Conservation (phyloP, 164 flowering plant genomes). For the Sedum album region DNA sequence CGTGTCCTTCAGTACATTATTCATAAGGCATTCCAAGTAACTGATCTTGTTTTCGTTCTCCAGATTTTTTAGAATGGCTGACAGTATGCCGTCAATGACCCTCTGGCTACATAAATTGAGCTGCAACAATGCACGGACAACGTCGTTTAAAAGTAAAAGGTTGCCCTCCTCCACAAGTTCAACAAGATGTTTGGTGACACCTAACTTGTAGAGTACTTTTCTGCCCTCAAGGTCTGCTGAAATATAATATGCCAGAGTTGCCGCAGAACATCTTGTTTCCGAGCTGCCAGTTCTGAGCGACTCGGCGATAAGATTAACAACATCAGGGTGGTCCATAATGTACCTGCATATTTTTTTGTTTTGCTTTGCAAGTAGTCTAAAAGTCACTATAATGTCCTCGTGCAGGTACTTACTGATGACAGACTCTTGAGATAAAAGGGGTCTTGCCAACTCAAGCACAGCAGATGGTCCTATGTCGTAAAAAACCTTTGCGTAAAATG, state of each 20-base stretch:
- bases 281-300: not conserved
- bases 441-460: not conserved
- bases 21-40: not conserved
- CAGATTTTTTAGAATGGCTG: not conserved
- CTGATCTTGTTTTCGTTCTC: not conserved
- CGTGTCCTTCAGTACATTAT: not conserved
- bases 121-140: not conserved
- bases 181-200: not conserved
- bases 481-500: not conserved
- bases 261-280: not conserved
- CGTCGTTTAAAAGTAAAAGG: not conserved
- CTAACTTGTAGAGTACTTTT: not conserved
- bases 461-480: not conserved
- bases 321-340: not conserved
- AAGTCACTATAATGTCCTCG: not conserved
- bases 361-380: not conserved
- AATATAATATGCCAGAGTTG: not conserved
- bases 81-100: not conserved
- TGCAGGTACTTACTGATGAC: not conserved
- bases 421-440: not conserved
- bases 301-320: not conserved
- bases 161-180: not conserved
- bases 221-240: not conserved
- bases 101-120: not conserved
- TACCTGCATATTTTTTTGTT: not conserved